These are phyloP conservation scores for Schizophyllum commune DNA, from an alignment of 1,284 basidiomycete genomes.

Conservation along the genomic window DNA sequence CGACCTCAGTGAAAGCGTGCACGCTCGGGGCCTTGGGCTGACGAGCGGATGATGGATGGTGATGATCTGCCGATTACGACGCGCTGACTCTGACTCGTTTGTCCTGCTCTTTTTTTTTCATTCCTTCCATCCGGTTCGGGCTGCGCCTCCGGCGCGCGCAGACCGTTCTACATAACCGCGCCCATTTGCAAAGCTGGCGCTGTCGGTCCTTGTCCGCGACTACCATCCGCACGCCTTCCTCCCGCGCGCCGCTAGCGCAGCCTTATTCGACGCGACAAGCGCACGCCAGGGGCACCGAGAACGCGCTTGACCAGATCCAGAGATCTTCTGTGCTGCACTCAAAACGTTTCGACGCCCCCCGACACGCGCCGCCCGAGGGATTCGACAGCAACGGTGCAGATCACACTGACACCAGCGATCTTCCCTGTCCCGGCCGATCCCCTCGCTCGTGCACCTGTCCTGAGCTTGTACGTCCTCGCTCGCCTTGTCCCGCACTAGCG, in stretches of 20 bases:
- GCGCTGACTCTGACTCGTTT: background rate
- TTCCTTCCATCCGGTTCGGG: background rate
- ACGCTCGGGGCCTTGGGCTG: background rate
- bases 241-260: background rate
- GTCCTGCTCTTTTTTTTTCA: background rate
- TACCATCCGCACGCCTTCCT: background rate
- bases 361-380: background rate
- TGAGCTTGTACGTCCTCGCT: background rate
- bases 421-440: background rate
- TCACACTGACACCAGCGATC: background rate
- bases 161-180: background rate
- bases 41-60: background rate
- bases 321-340: background rate
- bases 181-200: background rate
- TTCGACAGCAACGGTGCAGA: background rate
- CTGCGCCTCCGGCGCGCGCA: background rate
- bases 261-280: background rate
- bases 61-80: background rate
- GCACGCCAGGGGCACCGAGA: background rate
- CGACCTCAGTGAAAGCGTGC: background rate
- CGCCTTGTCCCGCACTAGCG: background rate
- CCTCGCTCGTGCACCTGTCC: background rate
- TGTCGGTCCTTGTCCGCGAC: background rate
- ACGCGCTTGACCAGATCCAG: background rate
- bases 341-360: background rate